Evolutionary conservation across 768 basidiomycete genomes (phyloP), one percentile per base, ranked within the genome.

Genomic region (Rhodotorula diobovata): DNA sequence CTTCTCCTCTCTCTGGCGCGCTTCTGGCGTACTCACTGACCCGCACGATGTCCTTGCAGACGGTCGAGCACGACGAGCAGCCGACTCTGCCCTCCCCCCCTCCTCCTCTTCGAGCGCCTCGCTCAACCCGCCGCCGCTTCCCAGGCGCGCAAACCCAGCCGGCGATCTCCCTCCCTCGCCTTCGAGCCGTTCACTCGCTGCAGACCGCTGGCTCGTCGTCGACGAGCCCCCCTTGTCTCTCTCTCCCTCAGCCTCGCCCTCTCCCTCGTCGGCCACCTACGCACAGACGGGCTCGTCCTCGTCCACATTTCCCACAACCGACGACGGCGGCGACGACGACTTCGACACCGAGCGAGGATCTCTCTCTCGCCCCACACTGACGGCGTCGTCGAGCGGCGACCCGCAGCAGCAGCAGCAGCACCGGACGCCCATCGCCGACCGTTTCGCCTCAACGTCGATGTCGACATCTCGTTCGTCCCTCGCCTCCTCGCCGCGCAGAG

Each of bases 351-450:
- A 11, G 15, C 20, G 28, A 32, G n/a, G 7, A 14, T 12, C 39
- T 5, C n/a, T 2, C 21, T 11, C 51, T 12, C 54, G 45, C 16
- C 39, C n/a, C n/a, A n/a, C n/a, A n/a, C n/a, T n/a, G n/a, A n/a
- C n/a, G n/a, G n/a, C n/a, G n/a, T n/a, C n/a, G n/a, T n/a, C n/a
- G n/a, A n/a, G n/a, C n/a, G n/a, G n/a, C n/a, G n/a, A n/a, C n/a
- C n/a, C n/a, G n/a, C n/a, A n/a, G n/a, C n/a, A n/a, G n/a, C n/a
- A n/a, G n/a, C n/a, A n/a, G n/a, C n/a, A n/a, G n/a, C 41, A n/a
- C 20, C 62, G 55, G 23, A 64, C 63, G 6, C 63, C 54, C 41
- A 64, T 64, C 43, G 63, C 63, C 53, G 39, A 64, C 54, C 63
- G 54, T 2, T 64, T 64, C 43, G 39, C 53, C 54, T 64, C 61